A percentile compares a stretch with the other conserved stretches of the same genome.
phyloP scores from a whole-genome alignment of 2,329 filamentous ascomycete genomes.

The Talaromyces sp. region DNA sequence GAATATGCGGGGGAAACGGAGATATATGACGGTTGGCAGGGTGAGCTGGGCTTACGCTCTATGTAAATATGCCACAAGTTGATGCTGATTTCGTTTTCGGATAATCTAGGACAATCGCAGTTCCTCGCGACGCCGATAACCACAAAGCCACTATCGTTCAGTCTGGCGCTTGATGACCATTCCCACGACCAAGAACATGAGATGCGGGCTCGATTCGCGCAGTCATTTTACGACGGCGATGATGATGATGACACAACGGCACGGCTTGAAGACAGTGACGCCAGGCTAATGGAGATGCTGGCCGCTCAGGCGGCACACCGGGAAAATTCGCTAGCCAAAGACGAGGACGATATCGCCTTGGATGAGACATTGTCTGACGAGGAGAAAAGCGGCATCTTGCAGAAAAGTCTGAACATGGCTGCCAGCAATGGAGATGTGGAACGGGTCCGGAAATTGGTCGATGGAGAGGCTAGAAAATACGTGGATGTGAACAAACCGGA shows the following conservation, averaged over 20 bases:
- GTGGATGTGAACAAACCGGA: slow-evolving; percentile 84
- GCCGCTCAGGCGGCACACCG: slow-evolving; percentile 86
- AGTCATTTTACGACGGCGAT: slow-evolving; percentile 18
- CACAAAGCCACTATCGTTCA: slow-evolving; percentile 80
- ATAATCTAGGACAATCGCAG: slow-evolving; percentile 77
- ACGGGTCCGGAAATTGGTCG: slow-evolving; percentile 69
- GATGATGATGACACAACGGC: slow-evolving; percentile 34
- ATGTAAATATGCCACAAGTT: not conserved
- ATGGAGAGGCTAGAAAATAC: slow-evolving; percentile 66
- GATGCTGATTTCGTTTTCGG: not conserved
- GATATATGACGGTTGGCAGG: slow-evolving; percentile 99
- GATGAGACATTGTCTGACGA: slow-evolving; percentile 68
- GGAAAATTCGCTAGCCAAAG: slow-evolving; percentile 64
- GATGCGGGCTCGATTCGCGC: slow-evolving; percentile 28
- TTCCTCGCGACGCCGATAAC: slow-evolving; percentile 83
- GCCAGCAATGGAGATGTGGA: slow-evolving; percentile 92
- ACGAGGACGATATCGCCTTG: slow-evolving; percentile 72
- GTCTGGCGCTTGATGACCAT: slow-evolving; percentile 74
- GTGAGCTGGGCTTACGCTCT: slow-evolving; percentile 43
- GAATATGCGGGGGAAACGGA: slow-evolving; percentile 77
- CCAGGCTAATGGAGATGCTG: slow-evolving; percentile 89
- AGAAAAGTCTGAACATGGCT: slow-evolving; percentile 88
- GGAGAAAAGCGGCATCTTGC: slow-evolving; percentile 75
- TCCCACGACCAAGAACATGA: slow-evolving; percentile 60
- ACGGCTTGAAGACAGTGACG: slow-evolving; percentile 70